phyloP scores from a whole-genome alignment of 495 filamentous ascomycete species.

The Glonium stellatum region DNA sequence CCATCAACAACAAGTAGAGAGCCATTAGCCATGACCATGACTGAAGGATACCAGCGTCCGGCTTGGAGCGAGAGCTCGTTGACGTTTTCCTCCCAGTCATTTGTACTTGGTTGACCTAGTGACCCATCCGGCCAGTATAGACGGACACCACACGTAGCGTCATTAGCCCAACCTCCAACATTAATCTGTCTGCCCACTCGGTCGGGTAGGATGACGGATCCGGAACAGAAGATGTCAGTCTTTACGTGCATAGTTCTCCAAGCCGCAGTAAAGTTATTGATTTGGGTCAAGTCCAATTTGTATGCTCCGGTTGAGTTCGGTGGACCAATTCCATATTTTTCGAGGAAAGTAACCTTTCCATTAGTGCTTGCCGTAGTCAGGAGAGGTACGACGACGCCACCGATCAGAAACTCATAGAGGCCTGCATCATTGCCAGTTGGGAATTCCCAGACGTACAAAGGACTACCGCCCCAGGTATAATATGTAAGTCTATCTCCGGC shows the following conservation, averaged over 20 bases:
- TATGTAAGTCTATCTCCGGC: constrained; percentile 48
- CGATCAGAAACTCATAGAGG: constrained; percentile 51
- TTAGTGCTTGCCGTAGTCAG: constrained; percentile 52
- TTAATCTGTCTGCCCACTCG: constrained; percentile 56
- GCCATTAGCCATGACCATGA: constrained; percentile 61
- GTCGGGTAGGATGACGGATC: constrained; percentile 54
- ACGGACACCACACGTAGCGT: constrained; percentile 55
- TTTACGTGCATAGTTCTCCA: constrained; percentile 59
- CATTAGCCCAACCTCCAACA: constrained; percentile 59
- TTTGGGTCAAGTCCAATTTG: constrained; percentile 50
- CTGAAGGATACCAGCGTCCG: constrained; percentile 60
- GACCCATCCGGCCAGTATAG: constrained; percentile 57
- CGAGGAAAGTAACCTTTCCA: constrained; percentile 58
- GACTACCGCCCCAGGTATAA: constrained; percentile 51
- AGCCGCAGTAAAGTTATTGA: constrained; percentile 42
- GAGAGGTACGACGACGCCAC: constrained; percentile 55
- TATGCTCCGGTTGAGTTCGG: constrained; percentile 58
- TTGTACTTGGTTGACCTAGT: constrained; percentile 46
- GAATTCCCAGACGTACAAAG: constrained; percentile 50
- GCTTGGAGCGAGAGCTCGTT: constrained; percentile 48
- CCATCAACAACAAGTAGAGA: constrained; percentile 60
- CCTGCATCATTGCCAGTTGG: constrained; percentile 50
- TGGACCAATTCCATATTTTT: constrained; percentile 53
- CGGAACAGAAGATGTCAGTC: constrained; percentile 60
- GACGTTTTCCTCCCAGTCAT: constrained; percentile 62